A percentile compares a stretch with the other conserved stretches of the same genome.
Conservation (phyloP, 1,284 basidiomycete genomes). For the Inonotus hispidus region DNA sequence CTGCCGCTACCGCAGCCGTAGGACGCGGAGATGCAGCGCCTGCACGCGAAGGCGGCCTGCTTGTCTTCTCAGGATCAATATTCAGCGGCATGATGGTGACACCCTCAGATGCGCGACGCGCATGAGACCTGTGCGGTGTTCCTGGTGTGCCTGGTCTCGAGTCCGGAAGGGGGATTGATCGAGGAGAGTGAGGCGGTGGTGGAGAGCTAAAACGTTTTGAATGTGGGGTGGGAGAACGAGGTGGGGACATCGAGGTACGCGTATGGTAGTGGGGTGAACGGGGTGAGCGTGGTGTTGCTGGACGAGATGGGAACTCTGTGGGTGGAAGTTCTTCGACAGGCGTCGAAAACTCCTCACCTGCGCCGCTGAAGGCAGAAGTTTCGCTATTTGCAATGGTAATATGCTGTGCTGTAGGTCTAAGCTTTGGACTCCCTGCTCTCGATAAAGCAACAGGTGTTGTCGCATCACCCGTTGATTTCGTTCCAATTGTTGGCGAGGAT, state of each 20-base stretch:
- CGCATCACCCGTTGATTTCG: constrained; percentile 4
- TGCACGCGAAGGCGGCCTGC: constrained; percentile 21
- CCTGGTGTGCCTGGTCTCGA: constrained; percentile 33
- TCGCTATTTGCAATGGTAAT: constrained; percentile 5
- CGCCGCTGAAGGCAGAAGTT: constrained; percentile 8
- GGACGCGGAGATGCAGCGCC: constrained; percentile 27
- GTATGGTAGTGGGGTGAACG: constrained; percentile 6
- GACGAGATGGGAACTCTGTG: background rate
- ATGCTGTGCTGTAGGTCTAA: background rate
- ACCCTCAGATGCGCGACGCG: constrained; percentile 16
- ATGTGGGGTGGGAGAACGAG: background rate
- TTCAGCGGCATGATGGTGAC: constrained; percentile 4
- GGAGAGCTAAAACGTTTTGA: constrained; percentile 16
- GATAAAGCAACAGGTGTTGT: constrained; percentile 6
- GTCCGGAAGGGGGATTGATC: constrained; percentile 38
- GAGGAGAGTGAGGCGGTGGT: constrained; percentile 21
- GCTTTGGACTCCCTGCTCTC: background rate
- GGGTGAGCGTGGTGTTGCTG: constrained; percentile 5
- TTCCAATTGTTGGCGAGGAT: background rate
- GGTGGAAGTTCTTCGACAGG: constrained; percentile 29
- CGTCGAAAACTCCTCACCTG: constrained; percentile 28
- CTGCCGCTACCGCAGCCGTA: constrained; percentile 14
- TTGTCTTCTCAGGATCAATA: constrained; percentile 3
- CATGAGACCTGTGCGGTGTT: constrained; percentile 3
- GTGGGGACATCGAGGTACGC: constrained; percentile 5